Evolutionary conservation across 1,139 yeast genomes (phyloP).

Genomic region (Yamadazyma buinensis): DNA sequence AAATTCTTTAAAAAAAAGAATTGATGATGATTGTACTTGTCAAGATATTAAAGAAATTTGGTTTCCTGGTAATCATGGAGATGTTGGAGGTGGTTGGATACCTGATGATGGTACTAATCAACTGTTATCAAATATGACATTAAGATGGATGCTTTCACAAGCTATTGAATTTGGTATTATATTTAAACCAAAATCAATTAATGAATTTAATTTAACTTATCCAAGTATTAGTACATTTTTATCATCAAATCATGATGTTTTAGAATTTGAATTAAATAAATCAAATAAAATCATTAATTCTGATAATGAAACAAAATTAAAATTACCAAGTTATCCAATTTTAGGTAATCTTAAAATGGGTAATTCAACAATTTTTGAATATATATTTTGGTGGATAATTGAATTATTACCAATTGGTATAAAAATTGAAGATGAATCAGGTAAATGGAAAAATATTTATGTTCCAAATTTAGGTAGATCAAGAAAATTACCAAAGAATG

Average conservation of each 20-base stretch:
- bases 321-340: slow-evolving; percentile 7
- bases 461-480: slow-evolving; percentile 53
- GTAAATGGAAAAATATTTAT: slow-evolving; percentile 43
- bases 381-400: slow-evolving; percentile 55
- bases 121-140: slow-evolving; percentile 35
- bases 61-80: slow-evolving; percentile 68
- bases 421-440: slow-evolving; percentile 40
- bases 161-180: slow-evolving; percentile 47
- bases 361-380: slow-evolving; percentile 14
- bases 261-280: slow-evolving; percentile 13
- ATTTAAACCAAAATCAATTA: slow-evolving; percentile 38
- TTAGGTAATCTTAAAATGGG: slow-evolving; percentile 26
- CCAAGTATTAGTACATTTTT: slow-evolving; percentile 37
- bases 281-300: neutral
- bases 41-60: slow-evolving; percentile 49
- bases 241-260: slow-evolving; percentile 46
- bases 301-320: neutral
- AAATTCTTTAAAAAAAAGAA: slow-evolving; percentile 3
- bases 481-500: slow-evolving; percentile 45
- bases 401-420: slow-evolving; percentile 56
- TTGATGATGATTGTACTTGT: slow-evolving; percentile 11
- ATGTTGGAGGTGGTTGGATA: slow-evolving; percentile 70
- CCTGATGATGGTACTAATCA: slow-evolving; percentile 29
- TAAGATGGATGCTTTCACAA: slow-evolving; percentile 58
- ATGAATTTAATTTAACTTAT: slow-evolving; percentile 33